Percentiles rank a stretch among this genome's conserved stretches.
Conservation (phyloP, 305 asterid genomes). For the Withania somnifera region DNA sequence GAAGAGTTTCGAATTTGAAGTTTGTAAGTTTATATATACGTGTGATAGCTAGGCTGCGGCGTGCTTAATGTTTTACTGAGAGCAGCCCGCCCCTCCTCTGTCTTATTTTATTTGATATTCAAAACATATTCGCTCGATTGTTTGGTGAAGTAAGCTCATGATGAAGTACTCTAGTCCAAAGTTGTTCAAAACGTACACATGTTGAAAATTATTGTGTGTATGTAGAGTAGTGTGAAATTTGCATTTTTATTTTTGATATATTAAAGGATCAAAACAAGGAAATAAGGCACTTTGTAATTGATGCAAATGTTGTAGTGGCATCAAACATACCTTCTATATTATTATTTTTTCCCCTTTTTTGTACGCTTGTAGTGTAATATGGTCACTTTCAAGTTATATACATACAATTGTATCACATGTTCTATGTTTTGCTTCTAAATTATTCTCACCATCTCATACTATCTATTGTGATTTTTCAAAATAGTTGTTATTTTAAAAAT, state of each 20-base stretch:
- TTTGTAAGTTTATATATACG: not conserved
- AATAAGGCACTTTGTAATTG: not conserved
- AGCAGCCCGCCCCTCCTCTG: conserved; percentile 61
- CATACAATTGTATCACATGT: not conserved
- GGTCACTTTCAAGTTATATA: not conserved
- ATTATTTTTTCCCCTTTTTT: not conserved
- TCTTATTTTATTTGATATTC: not conserved
- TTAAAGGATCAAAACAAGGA: not conserved
- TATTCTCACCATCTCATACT: not conserved
- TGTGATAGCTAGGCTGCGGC: conserved; percentile 60
- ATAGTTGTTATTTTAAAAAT: not conserved
- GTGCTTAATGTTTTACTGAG: conserved; percentile 39
- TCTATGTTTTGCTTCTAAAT: not conserved
- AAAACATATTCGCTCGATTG: not conserved
- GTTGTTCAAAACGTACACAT: not conserved
- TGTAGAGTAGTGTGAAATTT: not conserved
- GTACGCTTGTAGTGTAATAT: conserved; percentile 5
- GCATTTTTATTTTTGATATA: not conserved
- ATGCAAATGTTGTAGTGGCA: not conserved
- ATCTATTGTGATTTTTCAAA: not conserved
- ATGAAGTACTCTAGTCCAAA: not conserved
- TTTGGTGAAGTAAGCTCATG: not conserved
- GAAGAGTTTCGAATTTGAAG: not conserved
- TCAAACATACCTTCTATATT: not conserved
- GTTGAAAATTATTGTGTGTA: not conserved